Conservation (phyloP, 2,329 filamentous ascomycete species). For the Talaromyces pinophilus region DNA sequence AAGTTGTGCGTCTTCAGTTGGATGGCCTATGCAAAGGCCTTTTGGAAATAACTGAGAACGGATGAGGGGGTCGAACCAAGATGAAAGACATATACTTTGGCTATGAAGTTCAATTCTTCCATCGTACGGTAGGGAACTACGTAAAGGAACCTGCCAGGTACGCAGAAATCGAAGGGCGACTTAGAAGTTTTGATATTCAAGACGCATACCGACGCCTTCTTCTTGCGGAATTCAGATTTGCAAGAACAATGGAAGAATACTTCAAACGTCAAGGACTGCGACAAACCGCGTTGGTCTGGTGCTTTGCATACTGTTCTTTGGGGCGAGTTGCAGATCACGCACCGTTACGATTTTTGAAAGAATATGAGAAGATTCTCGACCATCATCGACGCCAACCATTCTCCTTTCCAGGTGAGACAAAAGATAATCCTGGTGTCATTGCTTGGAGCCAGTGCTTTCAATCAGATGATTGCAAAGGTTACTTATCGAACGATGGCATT, state of each 20-base stretch:
- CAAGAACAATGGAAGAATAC: not conserved
- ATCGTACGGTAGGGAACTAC: conserved; percentile 9
- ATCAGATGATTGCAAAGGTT: not conserved
- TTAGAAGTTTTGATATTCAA: not conserved
- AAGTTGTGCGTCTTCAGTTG: not conserved
- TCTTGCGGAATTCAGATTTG: conserved; percentile 6
- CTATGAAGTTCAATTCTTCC: conserved; percentile 12
- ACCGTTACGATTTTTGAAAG: not conserved
- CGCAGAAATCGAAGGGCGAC: not conserved
- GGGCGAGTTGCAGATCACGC: not conserved
- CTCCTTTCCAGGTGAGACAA: not conserved
- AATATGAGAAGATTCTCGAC: not conserved
- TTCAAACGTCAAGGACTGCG: not conserved
- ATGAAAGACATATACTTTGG: not conserved
- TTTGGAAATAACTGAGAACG: not conserved
- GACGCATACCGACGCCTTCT: not conserved
- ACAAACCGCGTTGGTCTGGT: not conserved
- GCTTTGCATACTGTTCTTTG: not conserved
- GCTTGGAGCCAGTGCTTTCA: not conserved
- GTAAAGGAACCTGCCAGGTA: not conserved
- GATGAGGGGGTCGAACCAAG: no score
- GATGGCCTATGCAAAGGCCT: conserved; percentile 11
- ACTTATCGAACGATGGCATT: not conserved
- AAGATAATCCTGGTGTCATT: not conserved
- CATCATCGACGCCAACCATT: not conserved